These are phyloP conservation scores for Neurospora sp. DNA, from an alignment of 495 filamentous ascomycete genomes.

Conservation along the genomic window DNA sequence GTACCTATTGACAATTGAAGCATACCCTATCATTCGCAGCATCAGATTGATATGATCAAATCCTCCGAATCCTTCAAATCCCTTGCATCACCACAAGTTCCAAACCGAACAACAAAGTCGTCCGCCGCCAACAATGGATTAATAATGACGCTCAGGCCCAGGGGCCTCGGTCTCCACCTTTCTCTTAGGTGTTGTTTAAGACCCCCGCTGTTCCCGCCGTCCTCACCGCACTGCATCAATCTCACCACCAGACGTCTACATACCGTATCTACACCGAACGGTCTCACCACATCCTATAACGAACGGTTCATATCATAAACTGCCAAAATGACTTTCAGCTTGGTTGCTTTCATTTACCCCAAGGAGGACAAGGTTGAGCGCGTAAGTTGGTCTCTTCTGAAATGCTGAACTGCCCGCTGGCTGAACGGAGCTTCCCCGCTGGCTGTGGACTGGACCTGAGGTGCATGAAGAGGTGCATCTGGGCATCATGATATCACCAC, in stretches of 20 bases:
- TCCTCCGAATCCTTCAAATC: neutral
- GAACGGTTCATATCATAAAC: neutral
- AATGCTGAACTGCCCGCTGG: neutral
- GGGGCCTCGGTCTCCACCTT: neutral
- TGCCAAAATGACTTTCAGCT: conserved; percentile 8
- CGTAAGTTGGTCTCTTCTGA: conserved; percentile 4
- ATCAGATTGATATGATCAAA: neutral
- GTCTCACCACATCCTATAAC: neutral
- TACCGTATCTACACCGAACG: neutral
- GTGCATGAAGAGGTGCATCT: neutral
- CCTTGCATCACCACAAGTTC: neutral
- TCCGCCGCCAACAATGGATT: neutral
- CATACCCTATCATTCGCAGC: neutral
- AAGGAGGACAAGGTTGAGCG: conserved; percentile 16
- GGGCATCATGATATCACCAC: neutral
- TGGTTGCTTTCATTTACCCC: conserved; percentile 14
- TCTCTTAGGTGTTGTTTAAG: neutral
- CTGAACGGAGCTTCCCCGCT: neutral
- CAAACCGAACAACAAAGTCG: neutral
- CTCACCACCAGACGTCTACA: neutral
- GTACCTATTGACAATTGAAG: neutral
- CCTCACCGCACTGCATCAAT: neutral
- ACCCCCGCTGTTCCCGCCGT: neutral
- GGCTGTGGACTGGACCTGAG: neutral
- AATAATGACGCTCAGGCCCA: neutral